Conservation (phyloP, 768 basidiomycete genomes). For the Boletus bicolor region DNA sequence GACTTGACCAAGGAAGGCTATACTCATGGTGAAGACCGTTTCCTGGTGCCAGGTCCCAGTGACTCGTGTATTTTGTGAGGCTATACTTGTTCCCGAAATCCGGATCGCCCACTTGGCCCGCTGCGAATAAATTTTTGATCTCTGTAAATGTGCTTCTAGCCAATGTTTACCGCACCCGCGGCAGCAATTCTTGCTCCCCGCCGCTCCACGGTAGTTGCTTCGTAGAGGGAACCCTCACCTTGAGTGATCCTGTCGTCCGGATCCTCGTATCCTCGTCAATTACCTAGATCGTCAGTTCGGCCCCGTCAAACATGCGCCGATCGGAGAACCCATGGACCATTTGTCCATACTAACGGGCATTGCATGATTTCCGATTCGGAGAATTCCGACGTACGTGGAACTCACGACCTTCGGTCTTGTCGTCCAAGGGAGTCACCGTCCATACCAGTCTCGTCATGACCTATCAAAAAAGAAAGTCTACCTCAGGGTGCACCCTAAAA, state of each 20-base stretch:
- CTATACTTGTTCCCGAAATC: constrained; percentile 13
- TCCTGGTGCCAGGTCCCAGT: constrained; percentile 10
- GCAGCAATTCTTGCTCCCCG: constrained; percentile 5
- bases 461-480: constrained; percentile 11
- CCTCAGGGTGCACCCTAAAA: constrained; percentile 34
- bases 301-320: constrained; percentile 15
- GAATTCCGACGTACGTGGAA: constrained; percentile 18
- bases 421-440: constrained; percentile 10
- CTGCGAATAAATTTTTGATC: constrained; percentile 18
- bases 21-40: constrained; percentile 24
- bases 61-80: constrained; percentile 25
- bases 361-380: constrained; percentile 21
- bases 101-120: constrained; percentile 3
- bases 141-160: constrained; percentile 8
- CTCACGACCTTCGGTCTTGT: constrained; percentile 7
- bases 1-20: constrained; percentile 29
- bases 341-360: not conserved
- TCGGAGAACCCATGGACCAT: not conserved
- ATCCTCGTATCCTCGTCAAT: constrained; percentile 13
- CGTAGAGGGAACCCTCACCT: constrained; percentile 5
- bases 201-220: constrained; percentile 8
- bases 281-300: constrained; percentile 17
- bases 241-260: not conserved
- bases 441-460: constrained; percentile 9
- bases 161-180: constrained; percentile 7